phyloP scores from a whole-genome alignment of 108 stramenopile species.

The Nitzschia inconspicua region DNA sequence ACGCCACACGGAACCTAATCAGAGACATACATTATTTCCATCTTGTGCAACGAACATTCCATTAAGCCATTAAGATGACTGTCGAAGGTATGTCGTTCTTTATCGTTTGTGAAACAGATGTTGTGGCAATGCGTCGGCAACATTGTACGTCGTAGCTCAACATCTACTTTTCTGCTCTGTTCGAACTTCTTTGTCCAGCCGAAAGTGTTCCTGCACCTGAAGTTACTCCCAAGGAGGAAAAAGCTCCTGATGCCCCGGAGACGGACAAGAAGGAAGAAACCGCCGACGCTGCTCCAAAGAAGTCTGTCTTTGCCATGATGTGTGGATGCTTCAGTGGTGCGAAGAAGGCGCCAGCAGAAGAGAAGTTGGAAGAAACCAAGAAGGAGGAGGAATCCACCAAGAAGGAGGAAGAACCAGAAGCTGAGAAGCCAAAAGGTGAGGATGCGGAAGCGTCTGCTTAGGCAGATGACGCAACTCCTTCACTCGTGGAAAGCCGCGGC shows the following conservation, averaged over 20 bases:
- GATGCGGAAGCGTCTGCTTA: neutral
- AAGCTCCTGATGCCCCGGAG: neutral
- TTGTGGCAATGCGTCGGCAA: too few species aligned
- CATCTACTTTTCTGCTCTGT: neutral
- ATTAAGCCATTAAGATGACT: too few species aligned
- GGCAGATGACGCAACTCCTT: neutral
- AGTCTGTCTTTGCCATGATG: conserved; percentile 15
- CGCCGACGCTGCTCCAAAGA: neutral
- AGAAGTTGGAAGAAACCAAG: neutral
- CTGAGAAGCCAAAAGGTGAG: neutral
- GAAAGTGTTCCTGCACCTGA: neutral
- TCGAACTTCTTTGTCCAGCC: neutral
- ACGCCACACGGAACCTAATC: too few species aligned
- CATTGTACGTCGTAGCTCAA: neutral
- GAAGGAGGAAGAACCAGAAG: neutral
- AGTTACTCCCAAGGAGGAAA: neutral
- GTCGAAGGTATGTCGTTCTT: too few species aligned
- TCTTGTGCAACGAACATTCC: too few species aligned
- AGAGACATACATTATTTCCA: too few species aligned
- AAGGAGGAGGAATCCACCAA: neutral
- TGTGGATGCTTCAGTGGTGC: conserved; percentile 20
- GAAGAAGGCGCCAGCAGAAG: neutral
- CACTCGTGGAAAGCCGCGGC: neutral
- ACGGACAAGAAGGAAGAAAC: conserved; percentile 1
- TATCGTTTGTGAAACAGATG: too few species aligned